phyloP scores from a whole-genome alignment of 192 early-diverging fungal genomes.

The Obelidium mucronatum region DNA sequence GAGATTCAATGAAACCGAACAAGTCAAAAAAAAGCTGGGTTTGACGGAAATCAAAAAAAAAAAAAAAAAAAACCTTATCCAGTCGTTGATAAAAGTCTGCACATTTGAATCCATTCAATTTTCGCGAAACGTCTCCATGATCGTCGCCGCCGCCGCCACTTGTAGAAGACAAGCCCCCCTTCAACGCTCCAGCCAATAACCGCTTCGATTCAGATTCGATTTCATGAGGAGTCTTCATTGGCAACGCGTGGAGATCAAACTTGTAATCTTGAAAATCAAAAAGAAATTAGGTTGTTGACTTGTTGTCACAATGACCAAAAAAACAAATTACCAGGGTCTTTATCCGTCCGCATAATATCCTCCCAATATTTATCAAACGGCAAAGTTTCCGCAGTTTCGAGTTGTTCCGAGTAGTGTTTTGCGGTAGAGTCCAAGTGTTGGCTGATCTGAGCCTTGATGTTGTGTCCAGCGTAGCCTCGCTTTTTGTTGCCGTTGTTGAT shows the following conservation, averaged over 20 bases:
- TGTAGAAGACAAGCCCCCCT: background rate
- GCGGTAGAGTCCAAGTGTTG: background rate
- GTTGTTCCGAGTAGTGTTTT: background rate
- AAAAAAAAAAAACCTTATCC: constrained; percentile 17
- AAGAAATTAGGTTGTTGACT: background rate
- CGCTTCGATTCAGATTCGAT: background rate
- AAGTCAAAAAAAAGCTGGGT: too few species aligned
- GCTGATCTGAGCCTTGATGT: background rate
- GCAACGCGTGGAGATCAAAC: background rate
- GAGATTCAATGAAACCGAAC: too few species aligned
- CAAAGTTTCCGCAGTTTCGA: background rate
- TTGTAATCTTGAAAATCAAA: background rate
- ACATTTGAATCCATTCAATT: constrained; percentile 1
- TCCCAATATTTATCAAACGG: constrained; percentile 18
- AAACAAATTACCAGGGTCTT: background rate
- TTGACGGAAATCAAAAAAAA: too few species aligned
- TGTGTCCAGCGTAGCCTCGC: background rate
- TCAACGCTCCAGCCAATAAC: constrained; percentile 8
- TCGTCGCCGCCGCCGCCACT: background rate
- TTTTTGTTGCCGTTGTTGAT: background rate
- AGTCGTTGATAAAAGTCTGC: constrained; percentile 18
- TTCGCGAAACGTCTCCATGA: background rate
- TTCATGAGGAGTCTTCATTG: background rate
- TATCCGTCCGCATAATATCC: constrained; percentile 14
- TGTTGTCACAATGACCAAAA: background rate